Evolutionary conservation across 768 basidiomycete genomes (phyloP).

Genomic region (Suillus variegatus): DNA sequence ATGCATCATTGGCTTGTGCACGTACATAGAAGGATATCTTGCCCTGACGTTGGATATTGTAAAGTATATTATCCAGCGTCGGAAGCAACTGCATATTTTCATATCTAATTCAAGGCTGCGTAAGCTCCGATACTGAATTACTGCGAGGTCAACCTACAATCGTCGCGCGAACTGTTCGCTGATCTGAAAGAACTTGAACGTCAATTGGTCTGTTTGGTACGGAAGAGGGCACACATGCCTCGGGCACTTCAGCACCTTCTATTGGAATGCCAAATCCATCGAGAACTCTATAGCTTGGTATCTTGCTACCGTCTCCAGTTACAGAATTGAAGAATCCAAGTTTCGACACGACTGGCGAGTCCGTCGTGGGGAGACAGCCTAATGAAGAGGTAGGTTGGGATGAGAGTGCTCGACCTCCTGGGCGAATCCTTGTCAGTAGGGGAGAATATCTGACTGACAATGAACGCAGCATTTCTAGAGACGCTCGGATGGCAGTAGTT

Average conservation of each 20-base stretch:
- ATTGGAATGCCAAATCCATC: slow-evolving; percentile 78
- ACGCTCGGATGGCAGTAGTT: background rate
- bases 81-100: slow-evolving; percentile 81
- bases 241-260: slow-evolving; percentile 72
- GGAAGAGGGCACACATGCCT: slow-evolving; percentile 46
- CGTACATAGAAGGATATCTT: slow-evolving; percentile 89
- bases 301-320: slow-evolving; percentile 55
- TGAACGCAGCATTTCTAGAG: slow-evolving; percentile 18
- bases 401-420: slow-evolving; percentile 18
- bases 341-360: slow-evolving; percentile 66
- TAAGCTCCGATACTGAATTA: background rate
- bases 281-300: slow-evolving; percentile 85
- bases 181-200: slow-evolving; percentile 46
- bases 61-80: slow-evolving; percentile 82
- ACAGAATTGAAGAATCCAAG: slow-evolving; percentile 84
- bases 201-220: slow-evolving; percentile 9
- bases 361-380: slow-evolving; percentile 42
- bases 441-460: slow-evolving; percentile 4
- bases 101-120: slow-evolving; percentile 46
- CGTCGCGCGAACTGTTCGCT: slow-evolving; percentile 66
- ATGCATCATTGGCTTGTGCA: slow-evolving; percentile 14
- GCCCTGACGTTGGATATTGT: slow-evolving; percentile 92
- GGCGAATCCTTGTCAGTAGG: slow-evolving; percentile 6
- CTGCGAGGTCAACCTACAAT: slow-evolving; percentile 41
- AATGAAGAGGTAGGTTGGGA: slow-evolving; percentile 3